These are phyloP conservation scores for Lachnellula hyalina DNA, from an alignment of 2,329 filamentous ascomycete species.

Conservation along the genomic window DNA sequence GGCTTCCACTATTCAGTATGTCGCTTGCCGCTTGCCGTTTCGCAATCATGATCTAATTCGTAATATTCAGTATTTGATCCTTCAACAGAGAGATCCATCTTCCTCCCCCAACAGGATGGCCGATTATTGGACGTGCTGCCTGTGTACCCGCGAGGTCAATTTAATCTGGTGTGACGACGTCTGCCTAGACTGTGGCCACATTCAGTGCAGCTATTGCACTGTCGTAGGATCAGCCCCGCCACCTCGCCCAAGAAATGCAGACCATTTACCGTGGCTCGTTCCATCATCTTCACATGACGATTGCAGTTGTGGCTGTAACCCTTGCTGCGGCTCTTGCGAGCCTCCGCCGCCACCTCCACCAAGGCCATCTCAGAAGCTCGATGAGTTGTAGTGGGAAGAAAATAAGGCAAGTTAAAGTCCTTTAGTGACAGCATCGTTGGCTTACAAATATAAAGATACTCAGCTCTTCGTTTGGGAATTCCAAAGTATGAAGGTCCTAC, in stretches of 20 bases:
- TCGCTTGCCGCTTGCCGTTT: no score
- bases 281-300: not conserved
- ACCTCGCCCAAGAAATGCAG: not conserved
- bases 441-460: no score
- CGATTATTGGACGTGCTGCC: not conserved
- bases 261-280: not conserved
- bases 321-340: not conserved
- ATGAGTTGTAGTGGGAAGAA: not conserved
- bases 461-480: no score
- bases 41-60: no score
- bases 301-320: not conserved
- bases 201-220: not conserved
- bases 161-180: not conserved
- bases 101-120: not conserved
- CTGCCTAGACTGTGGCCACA: conserved; percentile 3
- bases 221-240: not conserved
- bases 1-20: no score
- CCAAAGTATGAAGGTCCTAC: no score
- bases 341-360: not conserved
- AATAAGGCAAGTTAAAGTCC: no score
- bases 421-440: no score
- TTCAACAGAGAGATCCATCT: not conserved
- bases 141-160: not conserved
- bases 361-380: not conserved
- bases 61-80: not conserved